phyloP scores from a whole-genome alignment of 1,139 yeast species.

The Yamadazyma jaroonii region DNA sequence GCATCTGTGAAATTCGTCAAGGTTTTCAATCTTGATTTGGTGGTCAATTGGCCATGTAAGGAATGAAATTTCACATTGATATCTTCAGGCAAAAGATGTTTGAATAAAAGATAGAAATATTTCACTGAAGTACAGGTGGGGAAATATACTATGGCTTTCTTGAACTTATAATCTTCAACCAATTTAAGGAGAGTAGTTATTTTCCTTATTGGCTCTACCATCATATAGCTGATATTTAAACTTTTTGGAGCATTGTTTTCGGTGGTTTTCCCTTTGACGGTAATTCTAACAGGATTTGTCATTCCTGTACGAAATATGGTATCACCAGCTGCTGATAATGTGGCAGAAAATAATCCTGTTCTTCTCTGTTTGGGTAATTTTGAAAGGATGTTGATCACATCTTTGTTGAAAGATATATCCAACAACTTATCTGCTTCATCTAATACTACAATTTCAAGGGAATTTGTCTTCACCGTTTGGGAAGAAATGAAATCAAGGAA shows the following conservation, averaged over 20 bases:
- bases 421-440: slow-evolving; percentile 93
- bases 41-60: slow-evolving; percentile 79
- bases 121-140: slow-evolving; percentile 89
- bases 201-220: slow-evolving; percentile 60
- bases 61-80: slow-evolving; percentile 51
- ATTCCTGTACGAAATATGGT: slow-evolving; percentile 74
- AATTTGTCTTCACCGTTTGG: slow-evolving; percentile 46
- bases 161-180: slow-evolving; percentile 53
- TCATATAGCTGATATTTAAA: slow-evolving; percentile 60
- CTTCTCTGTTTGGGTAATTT: slow-evolving; percentile 85
- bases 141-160: slow-evolving; percentile 80
- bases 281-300: slow-evolving; percentile 83
- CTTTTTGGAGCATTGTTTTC: slow-evolving; percentile 54
- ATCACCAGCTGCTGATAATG: slow-evolving; percentile 76
- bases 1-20: slow-evolving; percentile 55
- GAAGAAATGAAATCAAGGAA: slow-evolving; percentile 67
- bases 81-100: slow-evolving; percentile 20
- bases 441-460: slow-evolving; percentile 71
- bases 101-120: slow-evolving; percentile 63
- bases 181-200: slow-evolving; percentile 56
- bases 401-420: slow-evolving; percentile 73
- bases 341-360: slow-evolving; percentile 91
- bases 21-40: slow-evolving; percentile 73
- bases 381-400: slow-evolving; percentile 63
- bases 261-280: slow-evolving; percentile 57